Percentiles rank a stretch among this genome's conserved stretches.
Evolutionary conservation across 2,329 filamentous ascomycete genomes (phyloP).

Genomic region (Fonsecaea pugnacius): DNA sequence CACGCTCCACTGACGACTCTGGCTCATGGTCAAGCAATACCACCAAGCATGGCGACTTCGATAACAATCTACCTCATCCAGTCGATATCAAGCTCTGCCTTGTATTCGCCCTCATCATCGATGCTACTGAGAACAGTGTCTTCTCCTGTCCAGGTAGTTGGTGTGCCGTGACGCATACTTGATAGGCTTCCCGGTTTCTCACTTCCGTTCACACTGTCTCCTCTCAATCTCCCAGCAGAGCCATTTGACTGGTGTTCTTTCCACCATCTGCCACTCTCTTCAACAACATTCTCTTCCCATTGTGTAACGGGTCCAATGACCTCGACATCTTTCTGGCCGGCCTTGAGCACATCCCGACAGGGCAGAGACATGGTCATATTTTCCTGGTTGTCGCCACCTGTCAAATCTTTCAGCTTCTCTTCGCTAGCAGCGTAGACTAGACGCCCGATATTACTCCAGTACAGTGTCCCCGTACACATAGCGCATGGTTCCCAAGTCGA

Average conservation of each 20-base stretch:
- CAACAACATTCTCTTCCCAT: conserved; percentile 52
- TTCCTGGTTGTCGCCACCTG: conserved; percentile 55
- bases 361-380: conserved; percentile 59
- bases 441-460: conserved; percentile 60
- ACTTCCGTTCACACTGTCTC: conserved; percentile 32
- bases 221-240: conserved; percentile 9
- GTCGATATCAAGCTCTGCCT: conserved; percentile 38
- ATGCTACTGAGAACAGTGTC: conserved; percentile 37
- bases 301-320: conserved; percentile 55
- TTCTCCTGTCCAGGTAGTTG: conserved; percentile 36
- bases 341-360: conserved; percentile 53
- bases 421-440: conserved; percentile 58
- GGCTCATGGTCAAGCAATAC: not conserved
- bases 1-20: not conserved
- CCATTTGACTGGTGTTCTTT: conserved; percentile 30
- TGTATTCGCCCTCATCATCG: conserved; percentile 38
- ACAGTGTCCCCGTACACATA: conserved; percentile 56
- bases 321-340: conserved; percentile 56
- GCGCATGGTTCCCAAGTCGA: conserved; percentile 62
- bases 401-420: conserved; percentile 51
- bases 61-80: conserved; percentile 33
- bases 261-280: conserved; percentile 56
- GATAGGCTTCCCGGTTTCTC: conserved; percentile 30
- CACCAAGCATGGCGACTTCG: not conserved
- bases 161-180: conserved; percentile 29